Evolutionary conservation across 208 protist genomes (phyloP), one percentile per base, ranked within the genome.

Genomic region (Leishmania mexicana): DNA sequence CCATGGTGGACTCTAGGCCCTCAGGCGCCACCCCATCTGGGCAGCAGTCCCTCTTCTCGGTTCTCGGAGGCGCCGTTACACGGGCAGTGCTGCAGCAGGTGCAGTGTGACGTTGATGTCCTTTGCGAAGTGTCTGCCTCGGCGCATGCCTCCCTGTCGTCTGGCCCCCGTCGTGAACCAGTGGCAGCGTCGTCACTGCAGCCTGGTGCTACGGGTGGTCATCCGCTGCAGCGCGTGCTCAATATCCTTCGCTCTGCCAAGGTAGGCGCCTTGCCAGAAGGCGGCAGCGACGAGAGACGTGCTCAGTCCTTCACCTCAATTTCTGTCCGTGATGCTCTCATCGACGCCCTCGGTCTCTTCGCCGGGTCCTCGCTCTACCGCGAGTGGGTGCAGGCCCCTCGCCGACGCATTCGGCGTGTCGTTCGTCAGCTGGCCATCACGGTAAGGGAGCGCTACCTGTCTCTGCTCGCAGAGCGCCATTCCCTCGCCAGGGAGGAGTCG

Each of bases 351-450:
- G 93, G 93, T 11, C 70, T 88, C 15, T 72, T 85, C 10, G 51
- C 38, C 1, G 93, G 93, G 4, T 87, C 81, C 4, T 86, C 85
- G 1, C 76, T 94, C 54, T 83, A 93, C 75, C 88, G 92, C 8
- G 83, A 84, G 21, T 94, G 88, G 75, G 85, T 96, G 21, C 74
- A 74, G 42, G 38, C 72, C 8, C 90, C 90, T 21, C 88, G 86
- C 24, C 76, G 62, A 24, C 86, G 88, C 67, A 72, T 95, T n/a
- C 67, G 53, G 7, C 47, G 38, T 2, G 45, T 88, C 24, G 83
- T 83, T 2, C 24, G 67, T 31, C 83, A 73, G 21, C 42, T 87
- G n/a, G 83, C 67, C 0, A 53, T 21, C 3, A 40, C 81, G 13
- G 80, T 87, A 40, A 78, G 78, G 0, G 53, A 74, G 31, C 82